Evolutionary conservation across 2,329 filamentous ascomycete genomes (phyloP).

Genomic region (Dactylellina drechsleri): DNA sequence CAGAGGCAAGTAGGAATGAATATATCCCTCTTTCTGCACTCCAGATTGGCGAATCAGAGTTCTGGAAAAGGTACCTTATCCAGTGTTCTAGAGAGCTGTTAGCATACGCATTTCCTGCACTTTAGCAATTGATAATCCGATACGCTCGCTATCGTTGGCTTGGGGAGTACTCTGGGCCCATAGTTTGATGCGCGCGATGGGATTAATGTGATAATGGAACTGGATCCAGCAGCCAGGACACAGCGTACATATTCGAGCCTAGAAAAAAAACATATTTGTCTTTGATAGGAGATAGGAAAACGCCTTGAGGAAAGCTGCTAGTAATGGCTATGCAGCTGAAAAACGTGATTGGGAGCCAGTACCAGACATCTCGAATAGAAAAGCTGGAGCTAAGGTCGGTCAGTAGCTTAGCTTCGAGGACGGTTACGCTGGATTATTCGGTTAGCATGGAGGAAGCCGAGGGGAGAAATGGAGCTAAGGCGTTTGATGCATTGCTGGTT

Average conservation of each 20-base stretch:
- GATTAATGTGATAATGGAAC: constrained; percentile 13
- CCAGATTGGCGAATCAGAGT: background rate
- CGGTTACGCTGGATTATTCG: constrained; percentile 18
- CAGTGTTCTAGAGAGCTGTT: constrained; percentile 9
- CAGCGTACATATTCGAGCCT: background rate
- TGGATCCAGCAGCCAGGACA: background rate
- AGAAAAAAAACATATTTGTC: constrained; percentile 4
- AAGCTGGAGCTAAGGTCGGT: background rate
- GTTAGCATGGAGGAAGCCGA: constrained; percentile 34
- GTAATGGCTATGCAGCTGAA: constrained; percentile 9
- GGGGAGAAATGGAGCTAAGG: constrained; percentile 25
- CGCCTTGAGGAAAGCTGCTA: background rate
- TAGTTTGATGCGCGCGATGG: background rate
- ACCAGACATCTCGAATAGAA: background rate
- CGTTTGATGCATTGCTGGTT: constrained; percentile 48
- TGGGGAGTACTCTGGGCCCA: too few species aligned
- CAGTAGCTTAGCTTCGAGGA: background rate
- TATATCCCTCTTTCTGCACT: constrained; percentile 8
- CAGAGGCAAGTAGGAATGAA: background rate
- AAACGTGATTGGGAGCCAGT: constrained; percentile 16
- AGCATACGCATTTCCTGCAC: background rate
- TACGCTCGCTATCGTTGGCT: constrained; percentile 1
- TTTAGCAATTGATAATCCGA: background rate
- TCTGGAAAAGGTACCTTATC: constrained; percentile 6
- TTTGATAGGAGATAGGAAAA: constrained; percentile 10